Percentiles rank a stretch among this genome's conserved stretches.
phyloP scores from a whole-genome alignment of 306 rosid genomes.

The Fragaria vesca region DNA sequence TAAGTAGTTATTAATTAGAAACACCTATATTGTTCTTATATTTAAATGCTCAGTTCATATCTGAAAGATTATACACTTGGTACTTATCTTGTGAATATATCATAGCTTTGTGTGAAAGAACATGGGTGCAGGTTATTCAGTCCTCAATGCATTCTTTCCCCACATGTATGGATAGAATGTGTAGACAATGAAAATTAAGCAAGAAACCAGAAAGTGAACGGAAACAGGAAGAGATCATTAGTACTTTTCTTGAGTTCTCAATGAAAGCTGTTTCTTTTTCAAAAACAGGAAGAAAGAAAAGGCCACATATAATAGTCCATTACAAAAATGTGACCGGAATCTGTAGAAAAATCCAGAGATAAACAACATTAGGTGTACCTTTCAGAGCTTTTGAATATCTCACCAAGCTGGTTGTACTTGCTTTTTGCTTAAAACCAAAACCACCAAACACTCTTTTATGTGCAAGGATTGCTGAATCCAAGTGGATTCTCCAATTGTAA shows the following conservation, averaged over 20 bases:
- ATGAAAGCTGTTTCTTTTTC: not conserved
- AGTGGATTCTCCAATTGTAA: not conserved
- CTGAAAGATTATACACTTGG: constrained; percentile 14
- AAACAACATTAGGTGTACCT: not conserved
- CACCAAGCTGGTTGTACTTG: not conserved
- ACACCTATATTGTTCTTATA: not conserved
- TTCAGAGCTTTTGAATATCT: not conserved
- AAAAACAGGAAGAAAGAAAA: not conserved
- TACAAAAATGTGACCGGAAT: not conserved
- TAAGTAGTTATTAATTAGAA: constrained; percentile 39
- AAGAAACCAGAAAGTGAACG: not conserved
- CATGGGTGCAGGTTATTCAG: not conserved
- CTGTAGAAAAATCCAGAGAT: not conserved
- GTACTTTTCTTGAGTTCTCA: not conserved
- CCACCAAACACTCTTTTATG: not conserved
- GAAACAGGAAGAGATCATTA: not conserved
- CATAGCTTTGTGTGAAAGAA: not conserved
- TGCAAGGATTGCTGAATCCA: not conserved
- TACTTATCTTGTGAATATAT: constrained; percentile 16
- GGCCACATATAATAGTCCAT: not conserved
- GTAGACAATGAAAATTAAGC: not conserved
- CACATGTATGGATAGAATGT: not conserved
- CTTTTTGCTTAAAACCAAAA: not conserved
- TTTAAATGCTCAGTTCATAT: constrained; percentile 14
- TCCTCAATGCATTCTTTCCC: not conserved